These are phyloP conservation scores for Neostapfia colusana DNA, from an alignment of 176 grass and related monocot genomes.

Conservation along the genomic window DNA sequence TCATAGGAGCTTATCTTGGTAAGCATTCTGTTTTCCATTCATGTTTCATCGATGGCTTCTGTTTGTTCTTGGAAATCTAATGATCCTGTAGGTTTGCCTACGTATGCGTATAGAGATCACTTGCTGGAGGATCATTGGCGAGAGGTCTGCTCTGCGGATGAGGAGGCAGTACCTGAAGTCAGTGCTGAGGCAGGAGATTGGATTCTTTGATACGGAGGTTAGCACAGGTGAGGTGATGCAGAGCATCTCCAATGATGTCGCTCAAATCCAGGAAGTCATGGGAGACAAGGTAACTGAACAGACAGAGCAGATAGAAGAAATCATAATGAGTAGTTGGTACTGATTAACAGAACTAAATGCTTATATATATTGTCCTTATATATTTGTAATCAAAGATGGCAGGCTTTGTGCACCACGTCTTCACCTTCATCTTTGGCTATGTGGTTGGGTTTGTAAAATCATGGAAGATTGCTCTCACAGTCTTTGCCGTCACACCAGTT, in stretches of 20 bases:
- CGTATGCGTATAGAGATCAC: constrained; percentile 46
- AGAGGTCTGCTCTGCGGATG: constrained; percentile 53
- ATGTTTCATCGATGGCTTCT: neutral
- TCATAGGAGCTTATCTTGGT: constrained; percentile 60
- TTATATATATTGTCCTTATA: neutral
- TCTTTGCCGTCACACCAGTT: constrained; percentile 53
- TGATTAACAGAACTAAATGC: neutral
- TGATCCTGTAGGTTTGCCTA: neutral
- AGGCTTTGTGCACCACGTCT: constrained; percentile 62
- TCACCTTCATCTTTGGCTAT: constrained; percentile 71
- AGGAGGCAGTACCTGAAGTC: constrained; percentile 58
- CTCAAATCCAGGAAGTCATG: constrained; percentile 66
- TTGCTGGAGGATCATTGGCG: constrained; percentile 67
- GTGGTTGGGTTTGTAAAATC: constrained; percentile 58
- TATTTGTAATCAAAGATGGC: constrained; percentile 36
- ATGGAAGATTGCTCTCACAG: constrained; percentile 58
- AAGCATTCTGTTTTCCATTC: neutral
- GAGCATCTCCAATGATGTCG: constrained; percentile 67
- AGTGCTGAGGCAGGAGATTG: constrained; percentile 66
- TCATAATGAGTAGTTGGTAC: too few species aligned
- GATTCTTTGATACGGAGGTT: constrained; percentile 72
- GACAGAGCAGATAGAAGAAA: too few species aligned
- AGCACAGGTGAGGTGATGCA: constrained; percentile 74
- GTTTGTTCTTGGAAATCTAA: neutral
- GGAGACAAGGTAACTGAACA: constrained; percentile 56